Base-by-base conservation (phyloP, 345 rosid species). In the Capsella bursapastoris region DNA sequence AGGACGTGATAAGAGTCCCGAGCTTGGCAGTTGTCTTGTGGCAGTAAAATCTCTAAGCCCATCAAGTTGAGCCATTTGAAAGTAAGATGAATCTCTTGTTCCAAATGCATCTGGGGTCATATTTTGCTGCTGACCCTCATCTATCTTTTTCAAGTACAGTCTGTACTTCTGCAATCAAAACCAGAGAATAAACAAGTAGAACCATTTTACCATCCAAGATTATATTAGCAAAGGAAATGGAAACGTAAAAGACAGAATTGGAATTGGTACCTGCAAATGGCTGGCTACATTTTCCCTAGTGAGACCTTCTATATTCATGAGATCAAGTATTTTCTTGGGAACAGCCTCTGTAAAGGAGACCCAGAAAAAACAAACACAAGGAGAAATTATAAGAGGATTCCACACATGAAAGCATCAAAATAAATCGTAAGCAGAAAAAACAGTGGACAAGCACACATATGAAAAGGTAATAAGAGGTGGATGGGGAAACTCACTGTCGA, bases 241-340 rank as follows among this genome's bases (percentile, higher is more conserved):
- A 8, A 25, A 60, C 29, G n/a, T 68, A 12, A 43, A 37, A 61
- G 28, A 58, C 14, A 16, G 4, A 55, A 47, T 51, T 52, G 18
- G 56, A 70, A 7, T 49, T 40, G 58, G 49, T 80, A 78, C 99
- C 96, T 95, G 97, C 71, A 95, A 82, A 83, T 95, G 99, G 71
- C 99, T 92, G 38, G 99, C 99, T 28, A 95, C 99, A 76, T 95
- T 95, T 84, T 95, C 97, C 80, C 99, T 90, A 6, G 98, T 90
- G 66, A 92, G 89, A 69, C 91, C 86, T 60, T 90, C 99, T 57
- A 90, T 86, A 70, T 90, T 88, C 99, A 95, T 95, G 68, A 86
- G 72, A 74, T 92, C 98, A 60, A 92, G 97, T 72, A 95, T 90
- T 72, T 92, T 95, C 79, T 92, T 95, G 0, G 99, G 99, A 51